Evolutionary conservation across 1,139 yeast species (phyloP).

Genomic region (Waltiozyma solani): DNA sequence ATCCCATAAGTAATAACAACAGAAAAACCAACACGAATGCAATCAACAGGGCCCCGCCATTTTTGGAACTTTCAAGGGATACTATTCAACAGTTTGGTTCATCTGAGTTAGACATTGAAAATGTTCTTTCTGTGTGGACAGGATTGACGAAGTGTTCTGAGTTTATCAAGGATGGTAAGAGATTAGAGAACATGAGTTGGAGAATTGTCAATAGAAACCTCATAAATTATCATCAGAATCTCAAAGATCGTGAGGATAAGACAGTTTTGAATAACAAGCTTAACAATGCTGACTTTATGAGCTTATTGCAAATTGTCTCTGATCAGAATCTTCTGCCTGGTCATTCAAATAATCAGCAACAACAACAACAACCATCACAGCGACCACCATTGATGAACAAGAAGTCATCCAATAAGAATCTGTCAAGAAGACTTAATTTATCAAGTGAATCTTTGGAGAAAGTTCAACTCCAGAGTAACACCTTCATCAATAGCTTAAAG

Average conservation of each 20-base stretch:
- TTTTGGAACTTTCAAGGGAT: slow-evolving; percentile 26
- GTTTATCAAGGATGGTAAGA: slow-evolving; percentile 39
- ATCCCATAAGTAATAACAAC: background rate
- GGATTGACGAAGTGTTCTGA: slow-evolving; percentile 45
- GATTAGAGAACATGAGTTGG: slow-evolving; percentile 52
- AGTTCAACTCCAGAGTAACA: background rate
- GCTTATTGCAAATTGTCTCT: slow-evolving; percentile 18
- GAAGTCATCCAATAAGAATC: slow-evolving; percentile 13
- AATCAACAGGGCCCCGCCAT: slow-evolving; percentile 24
- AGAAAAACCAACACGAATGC: background rate
- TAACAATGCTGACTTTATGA: slow-evolving; percentile 18
- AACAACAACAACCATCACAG: slow-evolving; percentile 1
- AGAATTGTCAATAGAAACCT: slow-evolving; percentile 43
- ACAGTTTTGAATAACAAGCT: slow-evolving; percentile 12
- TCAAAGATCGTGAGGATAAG: background rate
- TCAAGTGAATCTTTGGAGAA: slow-evolving; percentile 8
- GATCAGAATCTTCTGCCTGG: slow-evolving; percentile 13
- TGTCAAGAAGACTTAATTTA: slow-evolving; percentile 7
- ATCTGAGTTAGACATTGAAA: slow-evolving; percentile 29
- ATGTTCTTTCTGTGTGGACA: slow-evolving; percentile 38
- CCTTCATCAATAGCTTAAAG: slow-evolving; percentile 3
- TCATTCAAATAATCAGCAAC: no score
- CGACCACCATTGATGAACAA: slow-evolving; percentile 13
- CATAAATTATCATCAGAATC: slow-evolving; percentile 14
- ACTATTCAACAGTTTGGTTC: slow-evolving; percentile 23